These are phyloP conservation scores for Alternaria sp. DNA, from an alignment of 2,329 filamentous ascomycete genomes.

Conservation along the genomic window DNA sequence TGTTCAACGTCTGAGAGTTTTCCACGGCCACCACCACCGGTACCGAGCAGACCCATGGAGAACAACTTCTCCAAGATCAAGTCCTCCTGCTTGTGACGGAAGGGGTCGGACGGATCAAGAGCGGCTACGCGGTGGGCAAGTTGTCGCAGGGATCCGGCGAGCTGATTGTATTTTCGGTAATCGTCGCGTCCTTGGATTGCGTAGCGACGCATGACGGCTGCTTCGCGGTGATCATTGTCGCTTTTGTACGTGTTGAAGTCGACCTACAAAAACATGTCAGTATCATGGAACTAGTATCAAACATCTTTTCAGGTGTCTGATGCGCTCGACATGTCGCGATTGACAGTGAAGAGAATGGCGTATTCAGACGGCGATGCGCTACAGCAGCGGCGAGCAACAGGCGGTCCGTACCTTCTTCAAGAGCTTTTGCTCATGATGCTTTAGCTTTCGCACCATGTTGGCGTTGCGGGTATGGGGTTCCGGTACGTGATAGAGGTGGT, in stretches of 20 bases:
- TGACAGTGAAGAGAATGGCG: not conserved
- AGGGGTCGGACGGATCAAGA: conserved; percentile 78
- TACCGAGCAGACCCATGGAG: conserved; percentile 86
- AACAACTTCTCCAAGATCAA: conserved; percentile 90
- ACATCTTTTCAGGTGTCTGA: no score
- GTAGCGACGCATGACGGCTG: conserved; percentile 81
- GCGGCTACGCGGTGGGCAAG: conserved; percentile 87
- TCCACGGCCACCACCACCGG: conserved; percentile 69
- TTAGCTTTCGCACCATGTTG: conserved; percentile 90
- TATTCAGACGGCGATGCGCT: not conserved
- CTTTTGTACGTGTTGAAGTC: conserved; percentile 95
- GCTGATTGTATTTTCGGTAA: conserved; percentile 67
- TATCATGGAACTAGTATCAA: not conserved
- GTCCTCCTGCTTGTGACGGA: conserved; percentile 84
- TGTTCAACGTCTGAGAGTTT: conserved; percentile 77
- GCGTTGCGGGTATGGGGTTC: not conserved
- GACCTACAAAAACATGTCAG: conserved; percentile 56
- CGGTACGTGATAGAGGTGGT: not conserved
- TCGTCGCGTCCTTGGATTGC: conserved; percentile 85
- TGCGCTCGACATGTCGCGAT: not conserved
- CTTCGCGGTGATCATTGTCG: conserved; percentile 86
- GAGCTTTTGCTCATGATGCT: conserved; percentile 92
- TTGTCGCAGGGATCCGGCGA: conserved; percentile 75
- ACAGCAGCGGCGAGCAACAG: not conserved
- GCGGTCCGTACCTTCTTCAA: conserved; percentile 66